These are phyloP conservation scores for Flaveria sonorensis DNA, from an alignment of 129 eudicot genomes.

Conservation along the genomic window DNA sequence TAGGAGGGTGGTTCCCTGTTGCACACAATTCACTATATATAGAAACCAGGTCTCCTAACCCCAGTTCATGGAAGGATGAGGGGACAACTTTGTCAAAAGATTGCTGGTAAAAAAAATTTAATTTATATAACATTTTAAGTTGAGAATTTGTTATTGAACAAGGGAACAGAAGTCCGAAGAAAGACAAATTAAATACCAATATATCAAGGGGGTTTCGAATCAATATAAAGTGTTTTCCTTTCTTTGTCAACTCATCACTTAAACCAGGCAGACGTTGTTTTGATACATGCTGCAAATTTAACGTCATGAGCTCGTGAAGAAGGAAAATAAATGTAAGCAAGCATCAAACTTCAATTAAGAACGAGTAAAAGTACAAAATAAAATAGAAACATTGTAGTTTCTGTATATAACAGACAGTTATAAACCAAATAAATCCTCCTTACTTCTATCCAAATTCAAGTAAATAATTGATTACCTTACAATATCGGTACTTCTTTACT, in stretches of 20 bases:
- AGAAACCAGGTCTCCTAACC: slow-evolving; percentile 66
- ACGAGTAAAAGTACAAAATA: background rate
- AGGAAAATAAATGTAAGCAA: slow-evolving; percentile 11
- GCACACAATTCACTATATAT: slow-evolving; percentile 72
- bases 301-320: slow-evolving; percentile 5
- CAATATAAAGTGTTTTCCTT: slow-evolving; percentile 87
- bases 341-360: slow-evolving; percentile 21
- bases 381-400: background rate
- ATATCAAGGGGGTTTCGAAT: slow-evolving; percentile 89
- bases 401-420: too few relatives aligned
- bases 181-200: slow-evolving; percentile 53
- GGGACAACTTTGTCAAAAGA: slow-evolving; percentile 84
- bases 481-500: slow-evolving; percentile 74
- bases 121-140: background rate
- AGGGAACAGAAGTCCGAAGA: background rate
- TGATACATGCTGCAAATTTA: slow-evolving; percentile 70
- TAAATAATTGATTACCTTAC: slow-evolving; percentile 62
- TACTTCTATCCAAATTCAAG: background rate
- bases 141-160: background rate
- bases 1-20: slow-evolving; percentile 66
- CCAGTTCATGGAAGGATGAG: slow-evolving; percentile 74
- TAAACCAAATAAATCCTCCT: background rate
- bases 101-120: slow-evolving; percentile 47
- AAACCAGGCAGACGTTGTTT: slow-evolving; percentile 74
- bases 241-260: slow-evolving; percentile 65